Percentiles rank a stretch among this genome's conserved stretches.
phyloP scores from a whole-genome alignment of 306 rosid genomes.

The Nissolia schottii region DNA sequence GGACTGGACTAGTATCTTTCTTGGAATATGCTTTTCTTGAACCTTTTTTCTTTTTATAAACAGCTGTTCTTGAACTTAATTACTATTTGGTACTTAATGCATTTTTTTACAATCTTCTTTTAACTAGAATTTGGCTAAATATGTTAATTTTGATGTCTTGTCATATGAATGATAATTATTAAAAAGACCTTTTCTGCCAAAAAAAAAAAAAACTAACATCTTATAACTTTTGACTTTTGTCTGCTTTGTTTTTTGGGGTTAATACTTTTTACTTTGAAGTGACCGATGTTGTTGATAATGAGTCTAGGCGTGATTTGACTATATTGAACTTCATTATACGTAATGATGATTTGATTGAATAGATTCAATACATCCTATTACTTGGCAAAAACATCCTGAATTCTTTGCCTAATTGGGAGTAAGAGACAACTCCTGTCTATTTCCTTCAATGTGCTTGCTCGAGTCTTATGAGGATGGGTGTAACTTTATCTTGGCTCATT shows the following conservation, averaged over 20 bases:
- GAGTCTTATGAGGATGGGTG: conserved; percentile 3
- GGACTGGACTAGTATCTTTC: not conserved
- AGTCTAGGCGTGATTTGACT: conserved; percentile 21
- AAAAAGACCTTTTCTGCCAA: not conserved
- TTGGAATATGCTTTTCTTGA: not conserved
- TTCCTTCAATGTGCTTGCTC: not conserved
- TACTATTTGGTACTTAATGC: not conserved
- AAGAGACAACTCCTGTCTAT: not conserved
- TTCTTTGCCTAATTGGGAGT: not conserved
- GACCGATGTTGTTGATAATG: not conserved
- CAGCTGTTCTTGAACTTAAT: not conserved
- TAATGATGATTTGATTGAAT: not conserved
- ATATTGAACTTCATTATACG: conserved; percentile 1
- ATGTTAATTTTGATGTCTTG: conserved; percentile 1
- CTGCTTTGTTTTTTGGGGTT: not conserved
- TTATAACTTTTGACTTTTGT: not conserved
- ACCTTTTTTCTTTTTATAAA: too few relatives aligned
- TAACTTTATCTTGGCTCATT: conserved; percentile 1
- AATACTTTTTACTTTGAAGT: not conserved
- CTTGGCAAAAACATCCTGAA: not conserved
- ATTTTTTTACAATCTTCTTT: not conserved
- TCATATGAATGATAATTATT: not conserved
- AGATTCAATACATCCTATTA: not conserved
- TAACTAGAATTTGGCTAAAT: conserved; percentile 4
- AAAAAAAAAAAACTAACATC: not conserved